These are phyloP conservation scores for Trametes maxima DNA, from an alignment of 768 basidiomycete genomes.

Conservation along the genomic window DNA sequence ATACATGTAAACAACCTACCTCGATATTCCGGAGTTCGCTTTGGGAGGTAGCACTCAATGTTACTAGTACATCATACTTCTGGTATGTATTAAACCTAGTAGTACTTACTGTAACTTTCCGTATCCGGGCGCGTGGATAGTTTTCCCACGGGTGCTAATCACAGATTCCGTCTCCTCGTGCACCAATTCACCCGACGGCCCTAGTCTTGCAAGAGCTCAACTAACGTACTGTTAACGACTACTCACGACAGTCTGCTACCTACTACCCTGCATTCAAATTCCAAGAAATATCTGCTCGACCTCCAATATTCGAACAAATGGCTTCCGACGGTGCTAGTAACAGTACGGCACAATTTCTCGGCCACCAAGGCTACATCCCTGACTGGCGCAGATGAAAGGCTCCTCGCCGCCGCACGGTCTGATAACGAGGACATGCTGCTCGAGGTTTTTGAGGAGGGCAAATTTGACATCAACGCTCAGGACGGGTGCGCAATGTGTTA, in stretches of 20 bases:
- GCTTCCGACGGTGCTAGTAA: slow-evolving; percentile 27
- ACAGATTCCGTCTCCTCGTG: slow-evolving; percentile 8
- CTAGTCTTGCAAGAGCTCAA: background rate
- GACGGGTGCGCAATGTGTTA: slow-evolving; percentile 62
- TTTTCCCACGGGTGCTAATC: slow-evolving; percentile 21
- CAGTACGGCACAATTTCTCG: slow-evolving; percentile 16
- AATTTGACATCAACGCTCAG: slow-evolving; percentile 72
- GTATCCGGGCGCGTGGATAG: background rate
- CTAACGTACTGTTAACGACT: background rate
- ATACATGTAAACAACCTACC: no score
- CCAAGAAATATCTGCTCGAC: background rate
- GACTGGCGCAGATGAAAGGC: slow-evolving; percentile 57
- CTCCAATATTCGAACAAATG: background rate
- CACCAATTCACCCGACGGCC: background rate
- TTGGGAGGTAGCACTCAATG: no score
- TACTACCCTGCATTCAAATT: background rate
- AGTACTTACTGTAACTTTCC: background rate
- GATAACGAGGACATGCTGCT: slow-evolving; percentile 73
- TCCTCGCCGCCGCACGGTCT: slow-evolving; percentile 70
- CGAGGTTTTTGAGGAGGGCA: slow-evolving; percentile 57
- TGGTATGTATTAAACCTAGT: background rate
- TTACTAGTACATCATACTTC: no score
- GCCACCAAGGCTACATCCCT: background rate
- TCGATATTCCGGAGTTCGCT: no score
- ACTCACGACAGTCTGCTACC: background rate